Conservation (phyloP, 2,329 filamentous ascomycete species). For the Colletotrichum sp. region DNA sequence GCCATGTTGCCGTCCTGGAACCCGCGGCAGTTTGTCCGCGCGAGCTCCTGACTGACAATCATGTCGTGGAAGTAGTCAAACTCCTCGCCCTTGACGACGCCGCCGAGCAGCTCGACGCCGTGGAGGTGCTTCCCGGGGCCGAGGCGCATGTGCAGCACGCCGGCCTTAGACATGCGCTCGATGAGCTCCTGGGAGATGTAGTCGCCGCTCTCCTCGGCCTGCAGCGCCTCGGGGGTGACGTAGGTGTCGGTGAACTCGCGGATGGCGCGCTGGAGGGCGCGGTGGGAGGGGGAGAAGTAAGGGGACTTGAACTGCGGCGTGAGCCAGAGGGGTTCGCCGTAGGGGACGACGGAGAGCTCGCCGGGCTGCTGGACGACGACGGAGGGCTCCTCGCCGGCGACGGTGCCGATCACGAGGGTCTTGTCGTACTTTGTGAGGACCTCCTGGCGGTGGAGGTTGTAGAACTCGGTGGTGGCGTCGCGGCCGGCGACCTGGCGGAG, state of each 20-base stretch:
- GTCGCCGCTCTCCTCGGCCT: slow-evolving; percentile 76
- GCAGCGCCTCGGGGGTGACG: slow-evolving; percentile 75
- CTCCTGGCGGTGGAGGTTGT: slow-evolving; percentile 91
- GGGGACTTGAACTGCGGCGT: slow-evolving; percentile 77
- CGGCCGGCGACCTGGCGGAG: slow-evolving; percentile 80
- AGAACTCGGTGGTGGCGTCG: slow-evolving; percentile 84
- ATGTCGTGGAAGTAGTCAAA: slow-evolving; percentile 91
- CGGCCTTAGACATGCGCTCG: slow-evolving; percentile 76
- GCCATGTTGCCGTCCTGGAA: slow-evolving; percentile 90
- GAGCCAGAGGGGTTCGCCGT: slow-evolving; percentile 86
- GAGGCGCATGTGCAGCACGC: slow-evolving; percentile 81
- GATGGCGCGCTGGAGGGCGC: slow-evolving; percentile 70
- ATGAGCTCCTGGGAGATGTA: slow-evolving; percentile 76
- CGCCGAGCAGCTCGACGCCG: slow-evolving; percentile 70
- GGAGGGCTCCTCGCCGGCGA: slow-evolving; percentile 77
- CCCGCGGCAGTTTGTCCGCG: slow-evolving; percentile 73
- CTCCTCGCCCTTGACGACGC: slow-evolving; percentile 76
- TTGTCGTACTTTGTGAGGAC: slow-evolving; percentile 81
- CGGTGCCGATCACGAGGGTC: slow-evolving; percentile 72
- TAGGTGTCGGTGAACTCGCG: slow-evolving; percentile 76
- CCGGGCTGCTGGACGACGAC: slow-evolving; percentile 73
- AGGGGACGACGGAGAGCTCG: slow-evolving; percentile 79
- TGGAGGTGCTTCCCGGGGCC: slow-evolving; percentile 84
- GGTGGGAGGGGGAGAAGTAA: slow-evolving; percentile 81
- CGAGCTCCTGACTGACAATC: slow-evolving; percentile 76